A percentile compares a stretch with the other conserved stretches of the same genome.
These are phyloP conservation scores for Graphiopsis chlorocephala DNA, from an alignment of 2,329 filamentous ascomycete genomes.

Conservation along the genomic window DNA sequence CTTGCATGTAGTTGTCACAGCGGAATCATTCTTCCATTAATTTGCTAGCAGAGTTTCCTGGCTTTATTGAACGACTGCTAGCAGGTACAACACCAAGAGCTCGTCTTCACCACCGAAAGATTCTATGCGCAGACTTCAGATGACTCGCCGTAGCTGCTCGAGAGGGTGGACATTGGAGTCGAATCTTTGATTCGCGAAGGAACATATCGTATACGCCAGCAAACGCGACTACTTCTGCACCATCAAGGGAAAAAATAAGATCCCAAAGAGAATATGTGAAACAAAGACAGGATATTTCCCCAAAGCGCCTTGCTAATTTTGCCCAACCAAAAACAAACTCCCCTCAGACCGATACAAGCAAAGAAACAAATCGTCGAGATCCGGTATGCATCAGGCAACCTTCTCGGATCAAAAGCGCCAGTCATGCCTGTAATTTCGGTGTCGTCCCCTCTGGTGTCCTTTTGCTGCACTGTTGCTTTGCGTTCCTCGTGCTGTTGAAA, in stretches of 20 bases:
- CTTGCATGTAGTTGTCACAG: no score
- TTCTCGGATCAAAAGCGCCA: background rate
- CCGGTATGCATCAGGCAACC: background rate
- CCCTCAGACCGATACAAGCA: background rate
- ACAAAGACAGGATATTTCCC: background rate
- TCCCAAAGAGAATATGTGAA: background rate
- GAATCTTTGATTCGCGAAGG: background rate
- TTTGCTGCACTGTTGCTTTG: background rate
- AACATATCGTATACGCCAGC: background rate
- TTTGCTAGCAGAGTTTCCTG: no score
- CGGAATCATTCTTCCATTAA: no score
- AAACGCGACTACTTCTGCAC: background rate
- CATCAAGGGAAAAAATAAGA: background rate
- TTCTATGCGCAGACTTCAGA: background rate
- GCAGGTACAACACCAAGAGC: background rate
- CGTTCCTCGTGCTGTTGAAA: background rate
- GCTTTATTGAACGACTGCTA: no score
- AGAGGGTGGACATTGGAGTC: background rate
- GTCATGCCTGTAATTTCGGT: background rate
- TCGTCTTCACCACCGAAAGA: background rate
- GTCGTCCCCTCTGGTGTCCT: background rate
- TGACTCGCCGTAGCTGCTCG: background rate
- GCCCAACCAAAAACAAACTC: background rate
- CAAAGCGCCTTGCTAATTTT: constrained; percentile 3
- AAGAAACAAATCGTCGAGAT: background rate